phyloP scores from a whole-genome alignment of 31 red algal genomes.

The Endocladia muricata region DNA sequence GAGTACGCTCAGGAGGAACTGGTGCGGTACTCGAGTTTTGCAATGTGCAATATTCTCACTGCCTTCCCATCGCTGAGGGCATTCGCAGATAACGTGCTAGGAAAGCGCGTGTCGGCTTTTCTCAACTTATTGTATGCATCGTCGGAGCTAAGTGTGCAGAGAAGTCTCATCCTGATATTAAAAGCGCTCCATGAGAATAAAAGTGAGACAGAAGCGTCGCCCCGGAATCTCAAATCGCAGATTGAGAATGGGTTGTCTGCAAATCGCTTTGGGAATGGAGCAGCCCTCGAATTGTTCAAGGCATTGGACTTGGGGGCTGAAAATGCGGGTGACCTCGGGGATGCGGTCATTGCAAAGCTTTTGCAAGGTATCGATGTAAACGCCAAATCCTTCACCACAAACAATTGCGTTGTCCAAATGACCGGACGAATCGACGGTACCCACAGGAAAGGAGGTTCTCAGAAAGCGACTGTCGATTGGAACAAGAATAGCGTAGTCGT shows the following conservation, averaged over 20 bases:
- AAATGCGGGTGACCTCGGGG: neutral
- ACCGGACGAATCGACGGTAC: neutral
- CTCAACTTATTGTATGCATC: conserved; percentile 22
- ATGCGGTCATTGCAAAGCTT: conserved; percentile 17
- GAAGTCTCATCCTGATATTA: conserved; percentile 36
- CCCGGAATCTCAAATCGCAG: neutral
- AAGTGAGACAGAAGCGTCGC: neutral
- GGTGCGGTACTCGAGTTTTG: conserved; percentile 27
- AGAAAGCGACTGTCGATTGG: conserved; percentile 26
- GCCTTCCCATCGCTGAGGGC: conserved; percentile 1
- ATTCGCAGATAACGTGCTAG: conserved; percentile 4
- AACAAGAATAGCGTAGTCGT: conserved; percentile 36
- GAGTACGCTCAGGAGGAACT: conserved; percentile 37
- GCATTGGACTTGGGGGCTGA: conserved; percentile 9
- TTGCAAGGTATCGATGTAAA: conserved; percentile 7
- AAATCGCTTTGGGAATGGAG: conserved; percentile 16
- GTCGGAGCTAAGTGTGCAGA: conserved; percentile 46
- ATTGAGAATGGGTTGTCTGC: conserved; percentile 36
- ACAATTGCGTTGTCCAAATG: conserved; percentile 25
- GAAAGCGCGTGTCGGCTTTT: conserved; percentile 3
- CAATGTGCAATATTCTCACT: conserved; percentile 27
- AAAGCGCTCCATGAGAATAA: conserved; percentile 17
- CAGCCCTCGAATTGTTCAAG: conserved; percentile 9
- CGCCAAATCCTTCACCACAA: conserved; percentile 2
- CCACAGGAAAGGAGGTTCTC: neutral